Percentiles rank a stretch among this genome's conserved stretches.
Evolutionary conservation across 1,284 basidiomycete species (phyloP).

Genomic region (Ceratobasidium sp.): DNA sequence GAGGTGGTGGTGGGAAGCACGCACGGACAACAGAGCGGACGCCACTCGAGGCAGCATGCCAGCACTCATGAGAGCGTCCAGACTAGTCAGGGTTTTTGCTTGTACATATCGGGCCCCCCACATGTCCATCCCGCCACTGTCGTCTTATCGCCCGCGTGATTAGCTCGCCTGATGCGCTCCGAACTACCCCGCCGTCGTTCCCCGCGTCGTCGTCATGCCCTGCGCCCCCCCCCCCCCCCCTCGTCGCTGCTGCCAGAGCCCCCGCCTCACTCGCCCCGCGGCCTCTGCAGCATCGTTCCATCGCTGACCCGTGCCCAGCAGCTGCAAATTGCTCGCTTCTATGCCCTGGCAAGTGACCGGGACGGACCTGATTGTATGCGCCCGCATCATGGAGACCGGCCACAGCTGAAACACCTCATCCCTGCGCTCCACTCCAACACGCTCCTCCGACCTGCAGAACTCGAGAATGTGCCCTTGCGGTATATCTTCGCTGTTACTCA

Average conservation of each 20-base stretch:
- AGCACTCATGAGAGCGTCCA: constrained; percentile 24
- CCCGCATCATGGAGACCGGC: background rate
- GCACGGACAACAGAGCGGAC: background rate
- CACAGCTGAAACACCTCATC: constrained; percentile 12
- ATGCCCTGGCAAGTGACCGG: constrained; percentile 3
- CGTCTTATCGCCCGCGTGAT: constrained; percentile 27
- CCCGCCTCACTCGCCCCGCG: constrained; percentile 6
- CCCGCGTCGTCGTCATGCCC: background rate
- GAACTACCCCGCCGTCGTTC: background rate
- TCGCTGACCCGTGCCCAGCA: background rate
- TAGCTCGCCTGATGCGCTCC: constrained; percentile 20
- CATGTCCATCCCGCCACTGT: constrained; percentile 15
- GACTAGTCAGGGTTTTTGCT: constrained; percentile 33
- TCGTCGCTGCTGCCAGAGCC: background rate
- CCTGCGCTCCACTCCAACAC: background rate
- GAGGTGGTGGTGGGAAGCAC: background rate
- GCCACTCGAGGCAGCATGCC: constrained; percentile 18
- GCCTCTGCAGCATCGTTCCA: background rate
- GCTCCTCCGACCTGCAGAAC: too few relatives aligned
- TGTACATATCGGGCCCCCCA: constrained; percentile 40
- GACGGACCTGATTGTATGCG: constrained; percentile 2
- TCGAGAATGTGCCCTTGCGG: background rate
- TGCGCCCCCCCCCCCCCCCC: background rate
- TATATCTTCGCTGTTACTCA: background rate
- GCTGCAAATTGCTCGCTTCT: constrained; percentile 13